phyloP scores from a whole-genome alignment of 805 yeast species.

The Starmerella sp. region DNA sequence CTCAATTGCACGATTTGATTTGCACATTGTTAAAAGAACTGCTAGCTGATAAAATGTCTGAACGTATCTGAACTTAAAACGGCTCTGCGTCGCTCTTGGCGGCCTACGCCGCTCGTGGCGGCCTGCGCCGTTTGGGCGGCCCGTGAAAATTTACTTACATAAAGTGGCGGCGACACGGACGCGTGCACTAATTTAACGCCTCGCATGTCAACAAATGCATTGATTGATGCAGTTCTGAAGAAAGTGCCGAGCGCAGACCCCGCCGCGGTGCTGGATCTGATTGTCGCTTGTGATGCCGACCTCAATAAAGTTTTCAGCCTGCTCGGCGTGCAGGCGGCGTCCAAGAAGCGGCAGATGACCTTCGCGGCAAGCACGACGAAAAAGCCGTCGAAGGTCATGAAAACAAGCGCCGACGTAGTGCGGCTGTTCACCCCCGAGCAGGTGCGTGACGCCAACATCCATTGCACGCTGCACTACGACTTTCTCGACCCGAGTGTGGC shows the following conservation, averaged over 20 bases:
- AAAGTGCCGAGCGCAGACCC: slow-evolving; percentile 37
- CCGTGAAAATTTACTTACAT: background rate
- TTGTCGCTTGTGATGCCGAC: slow-evolving; percentile 46
- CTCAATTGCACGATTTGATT: no score
- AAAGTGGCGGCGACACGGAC: background rate
- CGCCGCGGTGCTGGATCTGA: slow-evolving; percentile 39
- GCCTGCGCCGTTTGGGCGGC: no score
- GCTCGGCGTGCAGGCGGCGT: slow-evolving; percentile 26
- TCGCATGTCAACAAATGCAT: slow-evolving; percentile 20
- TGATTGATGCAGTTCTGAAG: slow-evolving; percentile 20
- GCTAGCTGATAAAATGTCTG: no score
- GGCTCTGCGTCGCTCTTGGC: no score
- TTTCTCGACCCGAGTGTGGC: slow-evolving; percentile 45
- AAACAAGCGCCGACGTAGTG: slow-evolving; percentile 10
- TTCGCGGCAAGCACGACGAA: slow-evolving; percentile 9
- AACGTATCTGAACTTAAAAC: no score
- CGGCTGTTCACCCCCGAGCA: slow-evolving; percentile 42
- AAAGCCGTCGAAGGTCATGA: slow-evolving; percentile 4
- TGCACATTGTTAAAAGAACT: no score
- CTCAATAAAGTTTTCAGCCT: slow-evolving; percentile 34
- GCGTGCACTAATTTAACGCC: background rate
- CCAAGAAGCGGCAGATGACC: slow-evolving; percentile 18
- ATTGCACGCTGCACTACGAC: slow-evolving; percentile 41
- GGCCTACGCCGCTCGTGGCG: no score
- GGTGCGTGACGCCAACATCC: slow-evolving; percentile 34